Base-by-base conservation (phyloP, 2,329 filamentous ascomycete species). In the Eutypella sp. region DNA sequence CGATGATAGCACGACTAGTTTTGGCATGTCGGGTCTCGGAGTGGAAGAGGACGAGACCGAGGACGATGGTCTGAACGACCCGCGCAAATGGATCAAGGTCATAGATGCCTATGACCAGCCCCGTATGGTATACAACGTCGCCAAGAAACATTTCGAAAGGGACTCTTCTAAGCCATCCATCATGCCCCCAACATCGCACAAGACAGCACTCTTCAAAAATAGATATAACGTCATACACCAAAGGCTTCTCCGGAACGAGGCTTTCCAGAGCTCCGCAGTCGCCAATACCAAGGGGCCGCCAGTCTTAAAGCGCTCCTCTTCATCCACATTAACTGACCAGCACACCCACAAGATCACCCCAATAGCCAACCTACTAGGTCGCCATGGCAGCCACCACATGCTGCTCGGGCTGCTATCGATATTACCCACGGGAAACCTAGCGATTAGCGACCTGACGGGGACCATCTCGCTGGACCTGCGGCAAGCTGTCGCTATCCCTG, bases 141-240 rank as follows among this genome's bases (percentile, higher is more conserved):
- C 72, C 8, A 96, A 95, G 71, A 96, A 95, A 61, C 88, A 96
- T 60, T 96, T 97, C 62, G 89, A 97, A 59, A 82, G 76, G 60
- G 76, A 84, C 43, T 72, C 75, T 4, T 74, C 76, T 11, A 82
- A 82, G 53, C 79, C 87, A 13, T 85, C 85, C 1, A 63, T 92
- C 34, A 73, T 99, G 51, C 89, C 95, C 0, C 73, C 80, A 8
- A 82, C 89, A 15, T 80, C 83, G 5, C 86, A 91, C 60, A 96
- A 95, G 66, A 96, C 89, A 2, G 74, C 82, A 3, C 73, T 93
- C 38, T 96, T 96, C 68, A 82, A 90, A 53, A 91, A 96, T 63
- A 81, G 91, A 51, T 97, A 95, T 65, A 87, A 96, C 57, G 79
- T 97, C 45, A 85, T 97, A 42, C 87, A 96, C 63, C 92, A 97